A percentile compares a stretch with the other conserved stretches of the same genome.
These are phyloP conservation scores for Groenewaldozyma salmanticensis DNA, from an alignment of 805 yeast genomes.

Conservation along the genomic window DNA sequence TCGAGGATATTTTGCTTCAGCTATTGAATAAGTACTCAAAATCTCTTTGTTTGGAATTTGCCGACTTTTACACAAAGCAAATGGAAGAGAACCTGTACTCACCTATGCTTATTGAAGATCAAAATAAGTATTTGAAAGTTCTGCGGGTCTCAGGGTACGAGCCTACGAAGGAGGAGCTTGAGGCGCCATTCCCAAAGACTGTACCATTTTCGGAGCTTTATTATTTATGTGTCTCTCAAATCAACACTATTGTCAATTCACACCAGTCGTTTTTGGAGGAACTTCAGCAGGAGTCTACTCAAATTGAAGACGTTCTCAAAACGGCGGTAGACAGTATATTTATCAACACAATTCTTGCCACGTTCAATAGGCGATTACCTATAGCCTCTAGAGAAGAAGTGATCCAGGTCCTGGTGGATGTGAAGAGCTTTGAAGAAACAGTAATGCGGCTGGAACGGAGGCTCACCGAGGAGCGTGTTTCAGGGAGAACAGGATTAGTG, in stretches of 20 bases:
- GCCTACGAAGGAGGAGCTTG: conserved; percentile 36
- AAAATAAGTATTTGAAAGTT: conserved; percentile 51
- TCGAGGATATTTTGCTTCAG: conserved; percentile 52
- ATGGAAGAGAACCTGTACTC: conserved; percentile 77
- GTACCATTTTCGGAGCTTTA: conserved; percentile 85
- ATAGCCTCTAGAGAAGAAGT: conserved; percentile 80
- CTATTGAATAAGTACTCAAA: conserved; percentile 55
- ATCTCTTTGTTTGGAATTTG: conserved; percentile 44
- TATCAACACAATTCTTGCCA: conserved; percentile 53
- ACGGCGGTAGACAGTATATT: conserved; percentile 61
- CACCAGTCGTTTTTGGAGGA: conserved; percentile 55
- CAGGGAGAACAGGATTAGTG: conserved; percentile 32
- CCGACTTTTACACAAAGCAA: conserved; percentile 47
- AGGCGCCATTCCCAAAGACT: conserved; percentile 43
- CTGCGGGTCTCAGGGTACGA: conserved; percentile 62
- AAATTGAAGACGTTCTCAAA: conserved; percentile 50
- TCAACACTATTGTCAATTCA: conserved; percentile 54
- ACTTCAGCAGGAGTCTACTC: conserved; percentile 50
- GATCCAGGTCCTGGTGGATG: conserved; percentile 78
- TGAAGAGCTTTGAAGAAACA: conserved; percentile 77
- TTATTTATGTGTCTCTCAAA: conserved; percentile 73
- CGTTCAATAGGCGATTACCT: conserved; percentile 50
- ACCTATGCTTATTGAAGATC: conserved; percentile 66
- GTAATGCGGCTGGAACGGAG: conserved; percentile 48
- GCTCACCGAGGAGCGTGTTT: conserved; percentile 30